phyloP scores from a whole-genome alignment of 805 yeast species.

The Yarrowia sp. region DNA sequence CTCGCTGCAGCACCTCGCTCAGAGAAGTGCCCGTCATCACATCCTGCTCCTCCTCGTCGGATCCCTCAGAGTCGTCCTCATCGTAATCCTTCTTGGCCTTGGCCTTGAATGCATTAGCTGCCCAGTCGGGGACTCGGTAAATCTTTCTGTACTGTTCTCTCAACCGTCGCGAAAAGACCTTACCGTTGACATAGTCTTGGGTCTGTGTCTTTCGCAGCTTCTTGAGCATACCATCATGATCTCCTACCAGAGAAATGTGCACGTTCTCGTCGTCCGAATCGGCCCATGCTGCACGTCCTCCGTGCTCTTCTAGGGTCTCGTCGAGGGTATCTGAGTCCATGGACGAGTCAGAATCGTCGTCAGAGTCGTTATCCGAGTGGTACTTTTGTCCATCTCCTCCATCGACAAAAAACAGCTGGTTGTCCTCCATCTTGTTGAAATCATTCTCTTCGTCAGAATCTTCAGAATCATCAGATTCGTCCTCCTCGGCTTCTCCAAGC shows the following conservation, averaged over 20 bases:
- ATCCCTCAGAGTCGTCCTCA: conserved; percentile 31
- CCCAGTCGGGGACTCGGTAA: conserved; percentile 88
- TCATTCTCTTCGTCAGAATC: conserved; percentile 39
- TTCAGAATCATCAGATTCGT: conserved; percentile 36
- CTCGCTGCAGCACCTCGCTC: conserved; percentile 35
- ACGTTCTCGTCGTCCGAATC: conserved; percentile 89
- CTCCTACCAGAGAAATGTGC: conserved; percentile 52
- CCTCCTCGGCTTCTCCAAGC: conserved; percentile 39
- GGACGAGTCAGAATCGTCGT: conserved; percentile 38
- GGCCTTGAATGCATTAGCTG: conserved; percentile 38
- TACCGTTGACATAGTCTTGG: conserved; percentile 56
- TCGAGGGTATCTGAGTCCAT: conserved; percentile 41
- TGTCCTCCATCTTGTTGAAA: conserved; percentile 43
- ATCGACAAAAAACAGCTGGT: conserved; percentile 54
- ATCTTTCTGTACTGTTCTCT: conserved; percentile 67
- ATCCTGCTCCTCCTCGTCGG: conserved; percentile 36
- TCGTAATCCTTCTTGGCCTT: conserved; percentile 38
- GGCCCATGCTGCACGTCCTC: conserved; percentile 61
- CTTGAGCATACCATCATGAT: conserved; percentile 51
- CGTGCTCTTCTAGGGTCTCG: conserved; percentile 37
- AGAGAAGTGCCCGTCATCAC: conserved; percentile 36
- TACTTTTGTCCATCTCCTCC: conserved; percentile 31
- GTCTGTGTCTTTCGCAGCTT: conserved; percentile 64
- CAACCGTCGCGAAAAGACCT: conserved; percentile 58
- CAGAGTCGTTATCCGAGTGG: conserved; percentile 36